Evolutionary conservation across 306 rosid genomes (phyloP).

Genomic region (barrel medic (Medicago truncatula)): DNA sequence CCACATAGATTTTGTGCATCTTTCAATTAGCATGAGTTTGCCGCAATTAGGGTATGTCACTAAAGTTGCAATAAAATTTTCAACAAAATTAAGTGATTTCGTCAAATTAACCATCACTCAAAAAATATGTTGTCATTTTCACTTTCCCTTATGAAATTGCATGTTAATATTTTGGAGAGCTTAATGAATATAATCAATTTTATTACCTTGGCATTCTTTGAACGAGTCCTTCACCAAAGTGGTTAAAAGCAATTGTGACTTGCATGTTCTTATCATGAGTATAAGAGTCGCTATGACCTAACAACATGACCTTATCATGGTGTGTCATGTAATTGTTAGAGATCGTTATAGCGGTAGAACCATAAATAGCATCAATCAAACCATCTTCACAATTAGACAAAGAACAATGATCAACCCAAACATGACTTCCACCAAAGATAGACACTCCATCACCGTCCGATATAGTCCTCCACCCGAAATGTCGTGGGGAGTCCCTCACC

Average conservation of each 20-base stretch:
- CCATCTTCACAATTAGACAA: slow-evolving; percentile 84
- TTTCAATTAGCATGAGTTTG: background rate
- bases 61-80: background rate
- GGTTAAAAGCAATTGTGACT: slow-evolving; percentile 92
- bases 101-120: too few species aligned
- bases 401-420: slow-evolving; percentile 93
- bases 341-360: slow-evolving; percentile 79
- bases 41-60: background rate
- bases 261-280: slow-evolving; percentile 89
- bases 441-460: slow-evolving; percentile 98
- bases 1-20: slow-evolving; percentile 36
- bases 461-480: slow-evolving; percentile 86
- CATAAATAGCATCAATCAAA: slow-evolving; percentile 84
- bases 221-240: slow-evolving; percentile 96
- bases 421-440: slow-evolving; percentile 84
- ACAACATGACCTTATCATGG: slow-evolving; percentile 92
- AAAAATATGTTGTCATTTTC: background rate
- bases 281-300: slow-evolving; percentile 90
- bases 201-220: slow-evolving; percentile 97
- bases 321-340: slow-evolving; percentile 95
- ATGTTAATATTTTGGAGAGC: background rate
- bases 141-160: background rate
- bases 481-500: slow-evolving; percentile 83
- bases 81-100: too few species aligned
- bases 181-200: background rate